phyloP scores from a whole-genome alignment of 2,329 filamentous ascomycete genomes.

The Rhynchosporium graminicola region DNA sequence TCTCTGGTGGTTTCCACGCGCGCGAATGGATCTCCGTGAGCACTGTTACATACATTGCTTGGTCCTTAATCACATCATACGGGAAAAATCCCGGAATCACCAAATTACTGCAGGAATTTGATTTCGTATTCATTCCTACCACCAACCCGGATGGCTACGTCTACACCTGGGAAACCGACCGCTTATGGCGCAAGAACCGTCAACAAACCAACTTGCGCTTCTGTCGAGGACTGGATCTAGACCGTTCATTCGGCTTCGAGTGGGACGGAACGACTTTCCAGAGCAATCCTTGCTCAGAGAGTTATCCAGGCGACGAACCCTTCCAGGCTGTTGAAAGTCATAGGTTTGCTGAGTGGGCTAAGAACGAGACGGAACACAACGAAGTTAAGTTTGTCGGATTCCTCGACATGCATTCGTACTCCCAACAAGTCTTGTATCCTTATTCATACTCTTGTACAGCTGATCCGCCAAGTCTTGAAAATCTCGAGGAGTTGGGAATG shows the following conservation, averaged over 20 bases:
- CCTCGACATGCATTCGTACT: slow-evolving; percentile 91
- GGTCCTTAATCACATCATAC: slow-evolving; percentile 82
- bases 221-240: slow-evolving; percentile 86
- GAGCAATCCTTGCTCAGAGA: slow-evolving; percentile 86
- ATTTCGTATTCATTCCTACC: slow-evolving; percentile 85
- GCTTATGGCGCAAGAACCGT: slow-evolving; percentile 92
- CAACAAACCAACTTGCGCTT: slow-evolving; percentile 80
- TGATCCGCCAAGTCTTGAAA: slow-evolving; percentile 83
- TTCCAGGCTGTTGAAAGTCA: slow-evolving; percentile 83
- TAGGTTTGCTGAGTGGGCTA: slow-evolving; percentile 77
- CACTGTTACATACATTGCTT: slow-evolving; percentile 88
- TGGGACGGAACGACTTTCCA: slow-evolving; percentile 72
- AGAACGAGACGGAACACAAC: slow-evolving; percentile 70
- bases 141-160: slow-evolving; percentile 93
- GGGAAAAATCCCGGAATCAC: slow-evolving; percentile 72
- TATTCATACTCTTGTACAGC: slow-evolving; percentile 82
- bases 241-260: slow-evolving; percentile 80
- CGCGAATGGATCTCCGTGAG: slow-evolving; percentile 95
- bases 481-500: slow-evolving; percentile 84
- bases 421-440: slow-evolving; percentile 90
- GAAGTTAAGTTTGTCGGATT: slow-evolving; percentile 80
- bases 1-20: slow-evolving; percentile 87
- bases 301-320: slow-evolving; percentile 78
- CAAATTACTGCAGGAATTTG: slow-evolving; percentile 78
- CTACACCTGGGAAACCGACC: slow-evolving; percentile 89